Evolutionary conservation across 129 eudicot genomes (phyloP), one percentile per base, ranked within the genome.

Genomic region (Sambucus nigra): DNA sequence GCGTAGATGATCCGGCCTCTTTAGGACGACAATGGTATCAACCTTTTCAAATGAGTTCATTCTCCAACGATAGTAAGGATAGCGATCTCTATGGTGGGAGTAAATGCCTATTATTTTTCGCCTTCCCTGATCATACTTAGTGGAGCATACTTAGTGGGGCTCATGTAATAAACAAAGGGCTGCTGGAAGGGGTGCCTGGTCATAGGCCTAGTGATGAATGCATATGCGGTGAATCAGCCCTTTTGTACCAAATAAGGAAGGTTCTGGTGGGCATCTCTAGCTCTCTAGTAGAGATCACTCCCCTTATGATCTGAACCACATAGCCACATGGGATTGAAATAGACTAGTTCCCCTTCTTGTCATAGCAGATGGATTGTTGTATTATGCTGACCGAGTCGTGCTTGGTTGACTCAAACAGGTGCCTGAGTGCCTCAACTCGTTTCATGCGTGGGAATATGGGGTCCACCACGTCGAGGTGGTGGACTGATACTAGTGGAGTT

Each of bases 291-390:
- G 94, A 80, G 7, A 83, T 52, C 11, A 69, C 54, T 7, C 94
- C 91, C 54, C 91, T 67, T 23, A 73, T 70, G 60, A 88, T 70
- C 49, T 88, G 96, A 57, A 88, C 62, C 4, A 72, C 73, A 25
- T 66, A 88, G 19, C 96, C 96, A 91, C 96, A 88, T 5, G 96
- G 80, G 21, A 88, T 76, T 5, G 77, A 60, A 10, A 83, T 63
- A 5, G 96, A 77, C 96, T 94, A 83, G 15, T 74, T 31, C 14
- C 68, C 26, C 56, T 62, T 47, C 57, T 57, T 64, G 74, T 88
- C 84, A 14, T 83, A 88, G 59, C 91, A 83, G 50, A 88, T 71
- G 16, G 94, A 83, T 51, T 88, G 96, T 58, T 88, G 96, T 16
- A 78, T 51, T 44, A 88, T 59, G 57, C 96, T 80, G 11, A 87